phyloP scores from a whole-genome alignment of 2,329 filamentous ascomycete species.

The Trichoderma sp. region DNA sequence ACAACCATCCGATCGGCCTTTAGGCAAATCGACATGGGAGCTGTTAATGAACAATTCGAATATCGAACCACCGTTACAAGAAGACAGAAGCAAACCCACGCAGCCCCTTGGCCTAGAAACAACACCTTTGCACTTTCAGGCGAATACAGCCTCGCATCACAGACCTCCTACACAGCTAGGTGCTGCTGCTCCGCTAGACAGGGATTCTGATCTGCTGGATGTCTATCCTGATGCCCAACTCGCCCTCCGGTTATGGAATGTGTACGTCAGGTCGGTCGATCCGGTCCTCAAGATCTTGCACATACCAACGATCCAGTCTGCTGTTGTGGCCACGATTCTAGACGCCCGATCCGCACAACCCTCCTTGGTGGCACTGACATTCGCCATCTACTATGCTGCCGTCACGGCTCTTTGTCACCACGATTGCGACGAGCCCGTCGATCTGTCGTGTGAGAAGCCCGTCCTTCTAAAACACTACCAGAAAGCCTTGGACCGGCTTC shows the following conservation, averaged over 20 bases:
- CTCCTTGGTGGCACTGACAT: background rate
- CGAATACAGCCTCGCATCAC: background rate
- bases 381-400: background rate
- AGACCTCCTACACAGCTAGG: background rate
- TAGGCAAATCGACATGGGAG: background rate
- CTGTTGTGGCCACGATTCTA: background rate
- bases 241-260: background rate
- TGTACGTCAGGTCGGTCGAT: background rate
- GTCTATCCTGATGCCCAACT: background rate
- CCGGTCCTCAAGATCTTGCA: background rate
- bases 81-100: background rate
- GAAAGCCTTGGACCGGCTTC: background rate
- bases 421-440: background rate
- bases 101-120: background rate
- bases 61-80: background rate
- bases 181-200: background rate
- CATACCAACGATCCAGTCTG: background rate
- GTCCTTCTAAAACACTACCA: background rate
- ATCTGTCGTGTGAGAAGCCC: background rate
- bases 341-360: background rate
- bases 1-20: background rate
- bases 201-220: background rate
- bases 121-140: background rate
- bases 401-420: background rate
- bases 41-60: background rate